phyloP scores from a whole-genome alignment of 352 stramenopile species.

The Globisporangium cederbergense region DNA sequence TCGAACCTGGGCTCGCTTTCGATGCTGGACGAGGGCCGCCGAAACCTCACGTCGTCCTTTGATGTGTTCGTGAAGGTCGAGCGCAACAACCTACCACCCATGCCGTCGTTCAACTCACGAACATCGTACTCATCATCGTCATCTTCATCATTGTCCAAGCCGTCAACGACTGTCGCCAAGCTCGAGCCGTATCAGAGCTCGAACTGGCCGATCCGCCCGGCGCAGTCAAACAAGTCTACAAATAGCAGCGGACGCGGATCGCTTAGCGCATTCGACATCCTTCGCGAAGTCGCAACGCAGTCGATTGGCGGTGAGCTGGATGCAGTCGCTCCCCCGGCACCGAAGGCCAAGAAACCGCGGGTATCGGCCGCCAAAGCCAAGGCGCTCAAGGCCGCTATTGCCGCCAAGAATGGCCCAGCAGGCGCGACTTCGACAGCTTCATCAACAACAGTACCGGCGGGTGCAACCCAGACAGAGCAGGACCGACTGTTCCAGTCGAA shows the following conservation, averaged over 20 bases:
- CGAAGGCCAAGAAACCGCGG: conserved; percentile 28
- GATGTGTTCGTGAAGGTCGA: conserved; percentile 64
- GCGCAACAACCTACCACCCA: conserved; percentile 24
- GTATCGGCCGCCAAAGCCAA: conserved; percentile 12
- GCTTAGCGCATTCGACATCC: conserved; percentile 80
- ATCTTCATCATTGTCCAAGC: not conserved
- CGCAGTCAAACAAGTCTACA: conserved; percentile 1
- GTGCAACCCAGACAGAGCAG: conserved; percentile 19
- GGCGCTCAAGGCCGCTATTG: conserved; percentile 11
- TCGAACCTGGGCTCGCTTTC: conserved; percentile 29
- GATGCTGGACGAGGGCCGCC: conserved; percentile 27
- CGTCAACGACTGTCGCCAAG: conserved; percentile 1
- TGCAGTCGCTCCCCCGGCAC: conserved; percentile 15
- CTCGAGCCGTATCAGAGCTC: conserved; percentile 24
- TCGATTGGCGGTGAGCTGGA: conserved; percentile 55
- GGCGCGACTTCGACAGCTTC: conserved; percentile 23
- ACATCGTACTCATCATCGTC: conserved; percentile 3
- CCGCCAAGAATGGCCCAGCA: conserved; percentile 9
- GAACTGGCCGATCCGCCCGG: conserved; percentile 20
- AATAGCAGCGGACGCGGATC: conserved; percentile 18
- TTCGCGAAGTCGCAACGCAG: conserved; percentile 75
- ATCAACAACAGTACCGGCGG: conserved; percentile 1
- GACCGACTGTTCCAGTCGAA: conserved; percentile 32
- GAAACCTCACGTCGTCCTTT: conserved; percentile 17
- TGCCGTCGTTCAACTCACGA: conserved; percentile 13